Base-by-base conservation (phyloP, 768 basidiomycete genomes). In the Mycena rebaudengoi region DNA sequence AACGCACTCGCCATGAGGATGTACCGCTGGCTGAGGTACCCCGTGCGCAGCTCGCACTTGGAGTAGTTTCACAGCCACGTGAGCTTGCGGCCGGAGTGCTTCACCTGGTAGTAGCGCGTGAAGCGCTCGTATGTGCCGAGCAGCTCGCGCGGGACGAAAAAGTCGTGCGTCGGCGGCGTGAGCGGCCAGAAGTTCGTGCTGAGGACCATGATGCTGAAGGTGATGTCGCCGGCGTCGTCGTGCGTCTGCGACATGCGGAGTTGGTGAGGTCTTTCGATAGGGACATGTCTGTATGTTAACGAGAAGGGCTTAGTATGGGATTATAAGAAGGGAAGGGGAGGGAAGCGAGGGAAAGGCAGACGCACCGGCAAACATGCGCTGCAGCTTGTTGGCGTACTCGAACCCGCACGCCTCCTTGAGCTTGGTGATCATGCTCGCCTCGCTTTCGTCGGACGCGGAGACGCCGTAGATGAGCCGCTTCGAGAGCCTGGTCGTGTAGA, bases 51-150 rank as follows among this genome's bases (percentile, higher is more conserved):
- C 75, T 99, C 98, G 79, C 96, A 96, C 82, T 97, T 97, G 53
- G 91, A 95, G 76, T 96, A 94, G 74, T 98, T 97, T 96, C 97
- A 99, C n/a, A 99, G 80, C 97, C 97, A 99, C 0, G 94, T 96
- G 40, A 99, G 85, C 74, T 97, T 97, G 64, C 97, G 91, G n/a
- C 96, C 97, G 2, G 91, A 93, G 75, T 97, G 95, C 78, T 96
- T 67, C 4, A 62, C 89, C 73, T 94, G 92, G 75, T 99, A 98
- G 80, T 95, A 99, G 62, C 88, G 87, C 67, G 89, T 88, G 83
- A 99, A 99, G 43, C 94, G 88, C 62, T 96, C 91, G 73, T 96
- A 95, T 7, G 92, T 94, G 21, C 91, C 85, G 18, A 89, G 81
- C 63, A 99, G 89, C 75, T 99, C 96, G 4, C 86, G 78, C 0